Base-by-base conservation (phyloP, 176 grass and related monocot species). In the Eragrostis nindensis region DNA sequence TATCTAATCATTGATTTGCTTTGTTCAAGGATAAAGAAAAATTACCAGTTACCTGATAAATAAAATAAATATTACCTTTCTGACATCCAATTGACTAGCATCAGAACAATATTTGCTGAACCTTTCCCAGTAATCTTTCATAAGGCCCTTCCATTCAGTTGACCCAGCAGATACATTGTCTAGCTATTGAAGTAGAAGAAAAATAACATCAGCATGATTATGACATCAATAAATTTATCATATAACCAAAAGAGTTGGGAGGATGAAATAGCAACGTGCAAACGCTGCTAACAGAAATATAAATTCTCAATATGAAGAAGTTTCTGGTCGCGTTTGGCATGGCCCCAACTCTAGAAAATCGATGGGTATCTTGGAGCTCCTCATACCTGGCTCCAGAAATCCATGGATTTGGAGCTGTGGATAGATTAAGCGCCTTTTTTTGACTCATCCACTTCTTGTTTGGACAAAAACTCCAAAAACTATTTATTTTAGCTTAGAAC, bases 151-250 rank as follows among this genome's bases (percentile, higher is more conserved):
- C 92, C 96, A 98, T 83, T 95, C 90, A 39, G 96, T 95, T 81
- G 84, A 82, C 25, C 96, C 96, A 76, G 88, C 88, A 87, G 92
- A 98, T 16, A 98, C 88, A 86, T 98, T 98, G 70, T 98, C 92
- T 68, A 98, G 87, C 95, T 98, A 86, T 87, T 76, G 75, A 86
- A 78, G 39, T 27, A 75, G 27, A n/a, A n/a, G n/a, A 78, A 66
- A 84, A 70, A 26, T 26, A 68, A 87, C 17, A 85, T 69, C 61
- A 85, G 24, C 39, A 77, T 24, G 38, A 56, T 75, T 62, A 40
- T 66, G 53, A 17, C 66, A 89, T 57, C 16, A 19, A 55, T n/a
- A 15, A 25, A 47, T 71, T 72, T 22, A 17, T 32, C 38, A 32
- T 53, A 71, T 46, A 38, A 40, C 12, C 44, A 66, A 62, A 70